Conservation (phyloP, 345 rosid species). For the Iberis pinnata region DNA sequence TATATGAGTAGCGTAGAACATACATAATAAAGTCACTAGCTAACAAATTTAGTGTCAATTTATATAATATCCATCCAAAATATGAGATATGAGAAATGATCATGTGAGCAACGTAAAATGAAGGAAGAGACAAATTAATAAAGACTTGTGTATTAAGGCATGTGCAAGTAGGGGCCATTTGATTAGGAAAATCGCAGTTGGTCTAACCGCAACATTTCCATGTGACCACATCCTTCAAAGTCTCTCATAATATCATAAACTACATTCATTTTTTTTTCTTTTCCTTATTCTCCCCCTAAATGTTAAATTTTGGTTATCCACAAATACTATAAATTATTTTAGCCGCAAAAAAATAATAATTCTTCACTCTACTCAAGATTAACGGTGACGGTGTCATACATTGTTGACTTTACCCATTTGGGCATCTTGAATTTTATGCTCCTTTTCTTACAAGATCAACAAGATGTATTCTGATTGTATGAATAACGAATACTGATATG, state of each 20-base stretch:
- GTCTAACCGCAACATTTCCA: constrained; percentile 53
- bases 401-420: constrained; percentile 25
- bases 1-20: no score
- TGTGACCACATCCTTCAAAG: constrained; percentile 39
- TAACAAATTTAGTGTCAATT: background rate
- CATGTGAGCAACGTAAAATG: constrained; percentile 7
- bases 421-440: constrained; percentile 1
- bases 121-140: constrained; percentile 24
- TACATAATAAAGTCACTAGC: background rate
- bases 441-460: background rate
- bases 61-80: background rate
- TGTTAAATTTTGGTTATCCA: constrained; percentile 15
- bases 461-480: background rate
- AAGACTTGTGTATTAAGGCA: constrained; percentile 31
- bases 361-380: background rate
- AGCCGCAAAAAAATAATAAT: background rate
- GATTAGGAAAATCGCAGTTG: constrained; percentile 35
- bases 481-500: background rate
- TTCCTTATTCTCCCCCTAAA: background rate
- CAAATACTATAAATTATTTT: constrained; percentile 2
- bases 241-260: constrained; percentile 15
- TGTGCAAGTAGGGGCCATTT: constrained; percentile 37
- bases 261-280: background rate
- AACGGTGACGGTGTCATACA: constrained; percentile 27
- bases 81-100: background rate